Percentiles rank a stretch among this genome's conserved stretches.
Evolutionary conservation across 192 early-diverging fungal genomes (phyloP).

Genomic region (Backusella tarrabulga): DNA sequence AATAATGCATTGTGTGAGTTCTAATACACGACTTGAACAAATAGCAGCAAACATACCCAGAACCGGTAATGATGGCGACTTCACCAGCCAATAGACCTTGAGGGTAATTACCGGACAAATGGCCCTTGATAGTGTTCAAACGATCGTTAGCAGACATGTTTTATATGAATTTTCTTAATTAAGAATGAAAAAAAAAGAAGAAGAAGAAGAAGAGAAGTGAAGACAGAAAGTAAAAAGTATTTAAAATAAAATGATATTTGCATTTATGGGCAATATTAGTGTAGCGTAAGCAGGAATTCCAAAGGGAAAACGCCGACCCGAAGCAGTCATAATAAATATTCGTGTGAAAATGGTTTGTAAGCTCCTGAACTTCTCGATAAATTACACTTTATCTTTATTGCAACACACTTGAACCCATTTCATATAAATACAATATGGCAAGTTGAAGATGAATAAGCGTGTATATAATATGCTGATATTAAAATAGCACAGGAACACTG

Average conservation of each 20-base stretch:
- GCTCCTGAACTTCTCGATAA: too few species aligned
- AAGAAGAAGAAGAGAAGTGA: constrained; percentile 6
- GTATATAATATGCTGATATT: too few species aligned
- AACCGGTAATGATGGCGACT: constrained; percentile 65
- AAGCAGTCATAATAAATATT: background rate
- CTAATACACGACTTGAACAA: background rate
- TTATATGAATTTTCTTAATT: background rate
- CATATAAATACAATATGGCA: too few species aligned
- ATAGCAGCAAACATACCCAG: constrained; percentile 42
- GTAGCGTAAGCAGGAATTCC: background rate
- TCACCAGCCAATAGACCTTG: constrained; percentile 53
- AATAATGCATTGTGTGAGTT: background rate
- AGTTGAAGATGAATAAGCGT: too few species aligned
- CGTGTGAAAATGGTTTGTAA: constrained; percentile 10
- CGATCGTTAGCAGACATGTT: constrained; percentile 39
- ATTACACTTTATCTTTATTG: too few species aligned
- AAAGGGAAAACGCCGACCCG: constrained; percentile 5
- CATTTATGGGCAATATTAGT: background rate
- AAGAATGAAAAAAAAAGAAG: background rate
- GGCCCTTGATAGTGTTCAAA: constrained; percentile 36
- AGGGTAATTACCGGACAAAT: constrained; percentile 46
- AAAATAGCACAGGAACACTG: too few species aligned
- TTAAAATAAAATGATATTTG: background rate
- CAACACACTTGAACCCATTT: too few species aligned
- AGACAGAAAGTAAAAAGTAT: background rate